A percentile compares a stretch with the other conserved stretches of the same genome.
phyloP scores from a whole-genome alignment of 257 asterid species.

The Nicotiana obtusifolia region DNA sequence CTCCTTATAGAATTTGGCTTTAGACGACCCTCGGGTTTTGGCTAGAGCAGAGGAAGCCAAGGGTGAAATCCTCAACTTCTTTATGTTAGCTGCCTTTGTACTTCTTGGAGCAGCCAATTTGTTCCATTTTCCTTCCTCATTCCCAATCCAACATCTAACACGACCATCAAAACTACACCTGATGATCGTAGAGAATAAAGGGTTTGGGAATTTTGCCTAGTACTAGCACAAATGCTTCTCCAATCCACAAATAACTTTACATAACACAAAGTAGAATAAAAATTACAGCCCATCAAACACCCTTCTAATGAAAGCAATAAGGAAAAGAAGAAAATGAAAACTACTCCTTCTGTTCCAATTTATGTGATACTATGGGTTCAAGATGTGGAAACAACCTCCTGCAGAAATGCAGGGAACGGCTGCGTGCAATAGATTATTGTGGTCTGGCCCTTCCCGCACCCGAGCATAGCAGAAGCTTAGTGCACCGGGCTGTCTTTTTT shows the following conservation, averaged over 20 bases:
- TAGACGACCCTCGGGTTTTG: slow-evolving; percentile 37
- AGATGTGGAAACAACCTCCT: too few relatives aligned
- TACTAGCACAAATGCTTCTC: slow-evolving; percentile 38
- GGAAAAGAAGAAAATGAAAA: neutral
- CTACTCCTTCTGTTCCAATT: too few relatives aligned
- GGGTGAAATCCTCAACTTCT: slow-evolving; percentile 52
- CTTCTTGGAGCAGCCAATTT: slow-evolving; percentile 21
- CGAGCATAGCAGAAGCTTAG: too few relatives aligned
- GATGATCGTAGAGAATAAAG: slow-evolving; percentile 58
- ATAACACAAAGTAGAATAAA: slow-evolving; percentile 23
- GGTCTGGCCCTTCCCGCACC: too few relatives aligned
- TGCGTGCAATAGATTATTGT: too few relatives aligned
- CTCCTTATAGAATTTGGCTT: slow-evolving; percentile 59
- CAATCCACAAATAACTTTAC: slow-evolving; percentile 35
- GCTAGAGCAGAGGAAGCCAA: slow-evolving; percentile 57
- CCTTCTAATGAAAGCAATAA: neutral
- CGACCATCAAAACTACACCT: slow-evolving; percentile 59
- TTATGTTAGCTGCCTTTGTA: slow-evolving; percentile 43
- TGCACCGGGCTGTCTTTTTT: too few relatives aligned
- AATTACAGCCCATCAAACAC: neutral
- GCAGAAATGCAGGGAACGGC: too few relatives aligned
- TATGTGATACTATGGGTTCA: too few relatives aligned
- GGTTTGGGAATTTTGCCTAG: slow-evolving; percentile 54
- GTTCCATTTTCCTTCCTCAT: slow-evolving; percentile 39
- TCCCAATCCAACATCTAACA: slow-evolving; percentile 55